Evolutionary conservation across 2,329 filamentous ascomycete genomes (phyloP).

Genomic region (Claviceps arundinis): DNA sequence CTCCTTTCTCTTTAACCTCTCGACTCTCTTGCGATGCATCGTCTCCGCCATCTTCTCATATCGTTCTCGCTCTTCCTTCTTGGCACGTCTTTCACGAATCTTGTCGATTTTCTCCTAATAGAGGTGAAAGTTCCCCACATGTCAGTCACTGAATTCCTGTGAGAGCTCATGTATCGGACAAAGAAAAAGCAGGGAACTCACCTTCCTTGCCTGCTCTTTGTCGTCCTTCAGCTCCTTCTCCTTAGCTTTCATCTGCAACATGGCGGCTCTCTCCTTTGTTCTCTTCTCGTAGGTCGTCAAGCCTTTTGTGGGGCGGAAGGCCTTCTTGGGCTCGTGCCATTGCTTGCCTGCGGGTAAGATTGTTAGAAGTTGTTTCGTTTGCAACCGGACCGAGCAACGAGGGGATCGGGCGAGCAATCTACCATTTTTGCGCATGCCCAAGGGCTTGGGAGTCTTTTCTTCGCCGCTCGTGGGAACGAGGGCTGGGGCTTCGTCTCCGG

Average conservation of each 20-base stretch:
- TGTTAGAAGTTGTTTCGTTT: conserved; percentile 5
- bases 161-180: background rate
- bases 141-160: background rate
- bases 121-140: conserved; percentile 3
- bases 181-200: conserved; percentile 24
- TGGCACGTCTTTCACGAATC: conserved; percentile 73
- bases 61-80: conserved; percentile 84
- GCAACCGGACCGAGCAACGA: background rate
- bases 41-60: conserved; percentile 93
- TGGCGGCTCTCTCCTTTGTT: conserved; percentile 52
- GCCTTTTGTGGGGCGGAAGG: conserved; percentile 72
- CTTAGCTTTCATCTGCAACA: conserved; percentile 72
- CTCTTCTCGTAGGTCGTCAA: conserved; percentile 70
- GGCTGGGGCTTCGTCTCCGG: conserved; percentile 1
- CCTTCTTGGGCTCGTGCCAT: conserved; percentile 73
- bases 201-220: conserved; percentile 79
- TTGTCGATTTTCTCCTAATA: conserved; percentile 57
- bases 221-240: conserved; percentile 95
- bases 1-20: conserved; percentile 85
- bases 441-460: conserved; percentile 24
- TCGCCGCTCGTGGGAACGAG: conserved; percentile 9
- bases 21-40: conserved; percentile 93
- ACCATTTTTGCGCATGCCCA: conserved; percentile 79
- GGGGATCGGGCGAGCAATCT: conserved; percentile 13
- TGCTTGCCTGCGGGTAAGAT: conserved; percentile 60